These are phyloP conservation scores for Myxozyma udenii DNA, from an alignment of 805 yeast species.

Conservation along the genomic window DNA sequence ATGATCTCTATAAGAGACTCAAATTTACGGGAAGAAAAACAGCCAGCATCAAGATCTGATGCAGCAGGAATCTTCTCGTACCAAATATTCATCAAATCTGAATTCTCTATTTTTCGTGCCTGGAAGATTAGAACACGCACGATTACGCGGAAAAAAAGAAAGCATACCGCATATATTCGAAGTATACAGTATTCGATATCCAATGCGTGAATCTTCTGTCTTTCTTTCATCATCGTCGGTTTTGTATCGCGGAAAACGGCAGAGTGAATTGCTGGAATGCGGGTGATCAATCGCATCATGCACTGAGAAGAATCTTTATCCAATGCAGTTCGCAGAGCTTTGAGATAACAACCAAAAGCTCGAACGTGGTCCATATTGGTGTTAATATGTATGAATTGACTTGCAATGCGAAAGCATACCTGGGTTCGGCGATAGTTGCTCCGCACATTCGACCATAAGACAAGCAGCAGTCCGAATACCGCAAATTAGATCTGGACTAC, in stretches of 20 bases:
- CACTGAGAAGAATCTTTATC: conserved; percentile 16
- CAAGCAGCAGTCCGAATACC: conserved; percentile 19
- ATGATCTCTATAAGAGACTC: conserved; percentile 14
- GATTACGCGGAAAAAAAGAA: not conserved
- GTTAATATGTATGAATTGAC: too few species aligned
- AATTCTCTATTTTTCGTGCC: conserved; percentile 16
- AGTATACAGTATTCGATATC: conserved; percentile 11
- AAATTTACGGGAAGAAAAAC: conserved; percentile 8
- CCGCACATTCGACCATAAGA: conserved; percentile 17
- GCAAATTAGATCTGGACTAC: conserved; percentile 3
- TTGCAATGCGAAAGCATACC: too few species aligned
- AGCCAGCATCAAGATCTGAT: not conserved
- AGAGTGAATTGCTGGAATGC: conserved; percentile 6
- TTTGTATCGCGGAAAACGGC: not conserved
- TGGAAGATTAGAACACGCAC: not conserved
- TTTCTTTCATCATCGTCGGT: not conserved
- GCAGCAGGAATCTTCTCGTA: conserved; percentile 7
- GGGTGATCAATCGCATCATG: conserved; percentile 5
- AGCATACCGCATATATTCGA: conserved; percentile 10
- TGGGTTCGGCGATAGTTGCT: conserved; percentile 10
- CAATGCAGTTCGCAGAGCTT: conserved; percentile 16
- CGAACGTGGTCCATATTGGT: conserved; percentile 4
- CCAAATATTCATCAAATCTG: conserved; percentile 18
- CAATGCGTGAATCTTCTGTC: not conserved
- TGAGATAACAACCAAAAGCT: conserved; percentile 14